A percentile compares a stretch with the other conserved stretches of the same genome.
phyloP scores from a whole-genome alignment of 1,284 basidiomycete genomes.

The Moesziomyces globuligerus region DNA sequence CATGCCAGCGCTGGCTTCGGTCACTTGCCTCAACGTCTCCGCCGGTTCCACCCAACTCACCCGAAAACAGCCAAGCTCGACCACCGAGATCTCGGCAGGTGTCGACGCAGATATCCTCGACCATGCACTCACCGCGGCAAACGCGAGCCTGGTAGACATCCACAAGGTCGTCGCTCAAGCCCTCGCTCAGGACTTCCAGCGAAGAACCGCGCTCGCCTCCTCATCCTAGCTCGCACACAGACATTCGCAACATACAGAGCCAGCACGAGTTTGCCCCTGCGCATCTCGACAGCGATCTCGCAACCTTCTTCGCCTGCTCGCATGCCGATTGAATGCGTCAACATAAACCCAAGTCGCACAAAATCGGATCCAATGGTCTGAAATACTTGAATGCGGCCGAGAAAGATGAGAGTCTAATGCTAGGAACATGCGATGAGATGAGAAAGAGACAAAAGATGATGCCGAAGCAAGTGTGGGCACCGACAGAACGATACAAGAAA shows the following conservation, averaged over 20 bases:
- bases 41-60: constrained; percentile 18
- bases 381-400: not conserved
- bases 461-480: not conserved
- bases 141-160: constrained; percentile 39
- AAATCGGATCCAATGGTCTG: too few species aligned
- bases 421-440: not conserved
- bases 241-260: too few species aligned
- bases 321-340: too few species aligned
- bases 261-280: too few species aligned
- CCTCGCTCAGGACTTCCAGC: constrained; percentile 31
- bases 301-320: too few species aligned
- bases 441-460: not conserved
- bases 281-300: too few species aligned
- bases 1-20: constrained; percentile 87
- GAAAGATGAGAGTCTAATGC: not conserved
- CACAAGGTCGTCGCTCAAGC: constrained; percentile 45
- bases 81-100: constrained; percentile 4
- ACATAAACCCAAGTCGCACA: too few species aligned
- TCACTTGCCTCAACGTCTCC: constrained; percentile 71
- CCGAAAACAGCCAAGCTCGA: not conserved
- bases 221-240: not conserved
- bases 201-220: constrained; percentile 22
- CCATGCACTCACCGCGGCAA: constrained; percentile 15
- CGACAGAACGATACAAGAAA: too few species aligned
- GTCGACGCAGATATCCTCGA: constrained; percentile 20